Conservation (phyloP, 2,329 filamentous ascomycete species). For the Magnaporthiopsis rhizophila region DNA sequence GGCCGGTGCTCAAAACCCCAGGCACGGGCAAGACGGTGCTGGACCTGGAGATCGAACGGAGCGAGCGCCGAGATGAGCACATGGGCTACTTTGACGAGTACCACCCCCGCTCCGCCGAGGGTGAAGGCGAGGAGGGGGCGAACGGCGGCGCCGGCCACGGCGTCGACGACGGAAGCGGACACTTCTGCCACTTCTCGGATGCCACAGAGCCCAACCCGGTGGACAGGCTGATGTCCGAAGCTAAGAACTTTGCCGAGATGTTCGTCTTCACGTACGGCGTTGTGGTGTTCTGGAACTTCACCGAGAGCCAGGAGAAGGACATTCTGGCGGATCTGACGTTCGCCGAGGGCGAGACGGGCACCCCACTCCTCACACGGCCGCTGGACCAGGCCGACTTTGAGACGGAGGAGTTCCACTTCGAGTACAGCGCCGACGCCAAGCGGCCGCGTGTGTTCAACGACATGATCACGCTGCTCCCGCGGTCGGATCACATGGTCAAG, state of each 20-base stretch:
- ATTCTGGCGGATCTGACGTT: conserved; percentile 93
- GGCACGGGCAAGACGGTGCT: conserved; percentile 82
- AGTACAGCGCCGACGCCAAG: conserved; percentile 81
- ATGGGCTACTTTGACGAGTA: conserved; percentile 81
- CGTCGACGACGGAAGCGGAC: conserved; percentile 9
- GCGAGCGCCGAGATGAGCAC: conserved; percentile 79
- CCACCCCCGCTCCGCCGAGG: conserved; percentile 25
- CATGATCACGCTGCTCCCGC: conserved; percentile 93
- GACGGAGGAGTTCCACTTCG: conserved; percentile 97
- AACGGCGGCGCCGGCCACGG: conserved; percentile 17
- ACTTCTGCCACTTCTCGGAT: not conserved
- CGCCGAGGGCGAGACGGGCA: conserved; percentile 57
- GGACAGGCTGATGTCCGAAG: conserved; percentile 58
- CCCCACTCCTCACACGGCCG: conserved; percentile 67
- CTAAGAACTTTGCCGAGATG: conserved; percentile 83
- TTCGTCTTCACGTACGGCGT: conserved; percentile 97
- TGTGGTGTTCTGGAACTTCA: conserved; percentile 98
- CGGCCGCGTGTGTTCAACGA: conserved; percentile 94
- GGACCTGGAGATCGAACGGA: conserved; percentile 93
- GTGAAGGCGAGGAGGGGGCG: conserved; percentile 9
- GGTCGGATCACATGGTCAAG: conserved; percentile 96
- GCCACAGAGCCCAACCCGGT: conserved; percentile 39
- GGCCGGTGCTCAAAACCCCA: conserved; percentile 84
- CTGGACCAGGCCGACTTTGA: conserved; percentile 87
- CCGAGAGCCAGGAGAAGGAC: conserved; percentile 88